Evolutionary conservation across 306 rosid species (phyloP).

Genomic region (Betula pendula): DNA sequence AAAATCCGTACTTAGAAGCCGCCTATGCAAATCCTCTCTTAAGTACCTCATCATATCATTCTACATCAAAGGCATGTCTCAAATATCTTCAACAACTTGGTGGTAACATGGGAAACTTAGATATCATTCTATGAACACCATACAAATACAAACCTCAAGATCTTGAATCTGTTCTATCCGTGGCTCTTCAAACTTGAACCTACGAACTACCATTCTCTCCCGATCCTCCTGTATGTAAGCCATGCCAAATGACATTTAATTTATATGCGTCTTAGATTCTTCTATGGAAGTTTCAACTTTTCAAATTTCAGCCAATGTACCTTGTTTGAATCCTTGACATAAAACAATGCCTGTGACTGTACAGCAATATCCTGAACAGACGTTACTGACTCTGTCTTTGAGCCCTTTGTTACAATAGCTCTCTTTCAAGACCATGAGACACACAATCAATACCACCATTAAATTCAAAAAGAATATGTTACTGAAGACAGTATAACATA

Average conservation of each 20-base stretch:
- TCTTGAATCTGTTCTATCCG: slow-evolving; percentile 97
- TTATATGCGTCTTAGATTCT: slow-evolving; percentile 13
- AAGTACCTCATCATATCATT: slow-evolving; percentile 89
- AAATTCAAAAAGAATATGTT: slow-evolving; percentile 14
- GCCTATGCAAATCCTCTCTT: slow-evolving; percentile 95
- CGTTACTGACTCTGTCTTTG: slow-evolving; percentile 53
- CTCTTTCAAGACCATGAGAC: slow-evolving; percentile 50
- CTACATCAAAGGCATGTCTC: slow-evolving; percentile 47
- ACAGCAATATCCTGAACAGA: slow-evolving; percentile 77
- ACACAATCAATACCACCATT: slow-evolving; percentile 23
- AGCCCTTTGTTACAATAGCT: slow-evolving; percentile 50
- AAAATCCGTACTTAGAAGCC: slow-evolving; percentile 90
- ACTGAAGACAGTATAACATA: slow-evolving; percentile 33
- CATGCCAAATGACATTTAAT: slow-evolving; percentile 18
- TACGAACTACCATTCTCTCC: slow-evolving; percentile 81
- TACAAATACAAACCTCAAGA: slow-evolving; percentile 69
- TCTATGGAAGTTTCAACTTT: slow-evolving; percentile 1
- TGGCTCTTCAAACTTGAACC: slow-evolving; percentile 93
- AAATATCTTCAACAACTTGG: slow-evolving; percentile 23
- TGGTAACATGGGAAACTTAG: slow-evolving; percentile 11
- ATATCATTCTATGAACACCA: slow-evolving; percentile 1
- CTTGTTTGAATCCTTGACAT: slow-evolving; percentile 92
- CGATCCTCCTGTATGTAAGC: slow-evolving; percentile 77
- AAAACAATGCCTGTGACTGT: slow-evolving; percentile 81
- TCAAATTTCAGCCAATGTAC: slow-evolving; percentile 40